These are phyloP conservation scores for Phaeophleospora eucalypticola DNA, from an alignment of 2,329 filamentous ascomycete species.

Conservation along the genomic window DNA sequence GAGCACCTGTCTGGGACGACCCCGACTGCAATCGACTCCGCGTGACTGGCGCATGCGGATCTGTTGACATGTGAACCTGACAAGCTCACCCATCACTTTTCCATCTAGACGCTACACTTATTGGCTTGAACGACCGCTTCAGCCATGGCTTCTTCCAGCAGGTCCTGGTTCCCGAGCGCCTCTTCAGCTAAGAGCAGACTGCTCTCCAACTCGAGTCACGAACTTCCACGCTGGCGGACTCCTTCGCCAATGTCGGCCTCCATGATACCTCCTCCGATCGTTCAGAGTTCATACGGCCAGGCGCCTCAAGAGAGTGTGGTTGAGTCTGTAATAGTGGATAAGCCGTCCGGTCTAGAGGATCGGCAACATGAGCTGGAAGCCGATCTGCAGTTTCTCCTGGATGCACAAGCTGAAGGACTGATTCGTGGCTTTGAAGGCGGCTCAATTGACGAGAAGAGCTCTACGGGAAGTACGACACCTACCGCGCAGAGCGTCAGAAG, in stretches of 20 bases:
- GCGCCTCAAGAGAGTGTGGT: constrained; percentile 11
- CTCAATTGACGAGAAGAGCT: constrained; percentile 40
- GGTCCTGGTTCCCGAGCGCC: constrained; percentile 28
- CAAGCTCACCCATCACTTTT: neutral
- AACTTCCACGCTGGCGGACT: constrained; percentile 33
- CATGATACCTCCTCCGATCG: constrained; percentile 34
- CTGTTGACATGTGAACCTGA: neutral
- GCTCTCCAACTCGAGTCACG: constrained; percentile 22
- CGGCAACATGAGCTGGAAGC: constrained; percentile 53
- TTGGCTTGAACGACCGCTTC: neutral
- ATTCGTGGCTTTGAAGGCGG: constrained; percentile 44
- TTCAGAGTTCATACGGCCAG: constrained; percentile 28
- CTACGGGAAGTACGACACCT: constrained; percentile 49
- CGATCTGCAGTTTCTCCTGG: constrained; percentile 56
- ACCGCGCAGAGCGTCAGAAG: constrained; percentile 39
- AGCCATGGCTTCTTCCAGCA: constrained; percentile 16
- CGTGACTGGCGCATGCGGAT: neutral
- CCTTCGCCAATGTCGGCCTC: constrained; percentile 32
- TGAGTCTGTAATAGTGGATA: constrained; percentile 42
- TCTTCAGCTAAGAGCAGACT: constrained; percentile 21
- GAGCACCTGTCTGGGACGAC: neutral
- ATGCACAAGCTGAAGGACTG: constrained; percentile 58
- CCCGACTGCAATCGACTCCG: neutral
- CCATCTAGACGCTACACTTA: neutral
- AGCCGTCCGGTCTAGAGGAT: constrained; percentile 35